Evolutionary conservation across 257 asterid genomes (phyloP).

Genomic region (Euphrasia confusa): DNA sequence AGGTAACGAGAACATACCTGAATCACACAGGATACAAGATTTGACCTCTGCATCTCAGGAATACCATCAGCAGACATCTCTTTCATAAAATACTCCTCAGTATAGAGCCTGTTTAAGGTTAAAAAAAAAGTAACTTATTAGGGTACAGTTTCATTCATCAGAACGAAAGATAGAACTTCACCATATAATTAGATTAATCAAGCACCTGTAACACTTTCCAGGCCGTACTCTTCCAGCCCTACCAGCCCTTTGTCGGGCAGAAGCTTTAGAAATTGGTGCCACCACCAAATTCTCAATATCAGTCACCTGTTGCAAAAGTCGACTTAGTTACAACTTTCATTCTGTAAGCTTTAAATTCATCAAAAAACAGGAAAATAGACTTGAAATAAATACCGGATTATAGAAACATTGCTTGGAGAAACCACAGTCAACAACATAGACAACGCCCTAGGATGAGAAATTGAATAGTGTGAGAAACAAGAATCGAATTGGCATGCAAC

Average conservation of each 20-base stretch:
- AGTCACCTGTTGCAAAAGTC: slow-evolving; percentile 50
- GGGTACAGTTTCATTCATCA: slow-evolving; percentile 1
- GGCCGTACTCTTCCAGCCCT: slow-evolving; percentile 98
- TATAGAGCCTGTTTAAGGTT: slow-evolving; percentile 62
- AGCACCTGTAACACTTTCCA: slow-evolving; percentile 93
- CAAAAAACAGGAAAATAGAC: slow-evolving; percentile 11
- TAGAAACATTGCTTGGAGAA: slow-evolving; percentile 90
- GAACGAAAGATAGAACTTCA: slow-evolving; percentile 12
- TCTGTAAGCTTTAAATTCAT: slow-evolving; percentile 2
- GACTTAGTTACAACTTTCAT: slow-evolving; percentile 17
- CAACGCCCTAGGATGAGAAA: slow-evolving; percentile 66
- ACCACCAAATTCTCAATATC: slow-evolving; percentile 89
- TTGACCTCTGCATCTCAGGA: slow-evolving; percentile 97
- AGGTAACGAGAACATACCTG: slow-evolving; percentile 48
- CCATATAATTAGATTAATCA: slow-evolving; percentile 8
- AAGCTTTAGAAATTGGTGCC: slow-evolving; percentile 93
- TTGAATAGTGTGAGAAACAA: slow-evolving; percentile 24
- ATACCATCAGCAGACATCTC: slow-evolving; percentile 85
- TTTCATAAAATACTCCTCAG: slow-evolving; percentile 72
- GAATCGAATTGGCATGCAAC: slow-evolving; percentile 14
- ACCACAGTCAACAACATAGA: slow-evolving; percentile 87
- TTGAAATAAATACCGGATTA: slow-evolving; percentile 63
- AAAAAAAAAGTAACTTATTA: slow-evolving; percentile 9
- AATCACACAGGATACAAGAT: slow-evolving; percentile 79
- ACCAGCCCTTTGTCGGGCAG: slow-evolving; percentile 97